Evolutionary conservation across 768 basidiomycete genomes (phyloP), one percentile per base, ranked within the genome.

Genomic region (Pleurotus sapidus): DNA sequence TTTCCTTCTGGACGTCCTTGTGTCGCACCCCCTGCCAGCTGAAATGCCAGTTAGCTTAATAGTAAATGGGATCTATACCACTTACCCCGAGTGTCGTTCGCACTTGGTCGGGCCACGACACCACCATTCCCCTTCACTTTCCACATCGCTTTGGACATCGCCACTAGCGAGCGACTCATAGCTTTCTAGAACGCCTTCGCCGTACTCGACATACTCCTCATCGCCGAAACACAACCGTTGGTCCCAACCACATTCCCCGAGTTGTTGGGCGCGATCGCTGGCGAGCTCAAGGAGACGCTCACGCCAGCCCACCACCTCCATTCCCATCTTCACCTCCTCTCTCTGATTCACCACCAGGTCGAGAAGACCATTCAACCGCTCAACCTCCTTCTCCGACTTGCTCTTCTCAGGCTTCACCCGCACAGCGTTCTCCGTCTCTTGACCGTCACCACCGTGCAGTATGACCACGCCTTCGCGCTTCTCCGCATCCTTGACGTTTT

Each of bases 201-300:
- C 88, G 68, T 85, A 88, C 49, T 87, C 88, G 38, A 73, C 79
- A 77, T 84, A 92, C 67, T 91, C 89, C 57, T 86, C 84, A 47
- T 93, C 89, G n/a, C 87, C 87, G 66, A 88, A 87, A 59, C 89
- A 89, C 20, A 97, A 76, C 27, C 94, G 79, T 63, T 87, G 86
- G 68, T 97, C 94, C 86, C 93, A 95, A 4, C 95, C 93, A 70
- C 94, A 97, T 63, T 84, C 82, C 15, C 83, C 81, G 14, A 84
- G 67, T n/a, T 74, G 72, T 58, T 84, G 83, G 8, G 88, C 84
- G 38, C 89, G 79, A 45, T 82, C 82, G n/a, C 74, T 77, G 20
- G 89, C 90, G 43, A 90, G 77, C 57, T 84, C 79, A 14, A 90
- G 72, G 25, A 92, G 69, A 56, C 79, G 81, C 71, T 88, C 88